phyloP scores from a whole-genome alignment of 176 grass and related monocot genomes.

The Elaeis guineensis region DNA sequence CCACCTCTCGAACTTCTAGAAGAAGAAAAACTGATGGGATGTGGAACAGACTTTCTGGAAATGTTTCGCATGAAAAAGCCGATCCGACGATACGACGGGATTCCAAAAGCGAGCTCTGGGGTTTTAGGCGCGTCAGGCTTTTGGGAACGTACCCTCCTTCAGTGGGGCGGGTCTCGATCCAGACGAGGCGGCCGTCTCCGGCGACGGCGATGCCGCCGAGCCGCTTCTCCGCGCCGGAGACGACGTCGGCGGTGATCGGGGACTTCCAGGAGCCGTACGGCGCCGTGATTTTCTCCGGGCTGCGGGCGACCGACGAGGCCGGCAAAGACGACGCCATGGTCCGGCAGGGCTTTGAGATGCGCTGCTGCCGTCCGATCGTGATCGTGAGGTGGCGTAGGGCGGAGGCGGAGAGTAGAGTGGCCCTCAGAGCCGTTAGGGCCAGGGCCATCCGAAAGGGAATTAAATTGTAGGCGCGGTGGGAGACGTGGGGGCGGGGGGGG shows the following conservation, averaged over 20 bases:
- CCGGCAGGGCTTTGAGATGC: neutral
- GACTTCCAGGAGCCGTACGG: constrained; percentile 89
- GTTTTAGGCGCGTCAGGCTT: no score
- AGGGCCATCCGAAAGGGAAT: no score
- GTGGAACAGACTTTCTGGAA: no score
- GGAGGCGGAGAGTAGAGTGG: neutral
- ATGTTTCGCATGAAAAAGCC: no score
- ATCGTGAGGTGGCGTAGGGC: constrained; percentile 11
- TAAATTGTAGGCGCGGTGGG: no score
- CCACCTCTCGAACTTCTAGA: no score
- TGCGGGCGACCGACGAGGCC: neutral
- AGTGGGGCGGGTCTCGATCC: constrained; percentile 69
- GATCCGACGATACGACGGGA: no score
- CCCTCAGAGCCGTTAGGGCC: no score
- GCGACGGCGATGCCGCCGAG: constrained; percentile 54
- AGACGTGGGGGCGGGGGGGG: no score
- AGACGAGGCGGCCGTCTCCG: constrained; percentile 68
- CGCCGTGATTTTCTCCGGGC: constrained; percentile 29
- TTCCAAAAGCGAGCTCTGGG: no score
- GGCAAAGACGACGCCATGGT: constrained; percentile 10
- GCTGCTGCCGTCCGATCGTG: constrained; percentile 3
- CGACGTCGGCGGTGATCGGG: constrained; percentile 63
- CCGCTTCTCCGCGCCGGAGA: constrained; percentile 52
- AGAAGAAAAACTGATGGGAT: no score
- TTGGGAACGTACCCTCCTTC: constrained; percentile 56